Evolutionary conservation across 768 basidiomycete species (phyloP).

Genomic region (Amanita inopinata): DNA sequence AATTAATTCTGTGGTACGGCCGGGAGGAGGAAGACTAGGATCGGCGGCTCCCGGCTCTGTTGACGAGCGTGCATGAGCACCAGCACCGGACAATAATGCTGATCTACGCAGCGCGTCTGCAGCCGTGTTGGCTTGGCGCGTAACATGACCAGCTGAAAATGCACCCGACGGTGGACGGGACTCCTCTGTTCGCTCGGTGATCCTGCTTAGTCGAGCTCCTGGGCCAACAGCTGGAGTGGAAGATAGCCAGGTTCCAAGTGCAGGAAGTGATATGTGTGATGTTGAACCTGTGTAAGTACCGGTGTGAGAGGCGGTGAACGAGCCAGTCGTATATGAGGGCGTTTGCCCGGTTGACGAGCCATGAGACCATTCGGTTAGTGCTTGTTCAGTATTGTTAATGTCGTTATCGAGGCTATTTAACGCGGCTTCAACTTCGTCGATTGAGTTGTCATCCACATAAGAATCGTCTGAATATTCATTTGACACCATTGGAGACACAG

Average conservation of each 20-base stretch:
- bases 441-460: slow-evolving; percentile 46
- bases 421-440: slow-evolving; percentile 65
- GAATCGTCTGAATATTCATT: slow-evolving; percentile 25
- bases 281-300: slow-evolving; percentile 37
- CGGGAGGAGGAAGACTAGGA: slow-evolving; percentile 36
- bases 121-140: slow-evolving; percentile 30
- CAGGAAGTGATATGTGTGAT: slow-evolving; percentile 36
- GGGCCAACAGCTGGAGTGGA: slow-evolving; percentile 25
- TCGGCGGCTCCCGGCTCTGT: slow-evolving; percentile 49
- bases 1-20: slow-evolving; percentile 61
- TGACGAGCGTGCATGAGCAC: slow-evolving; percentile 44
- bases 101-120: slow-evolving; percentile 41
- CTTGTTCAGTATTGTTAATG: slow-evolving; percentile 53
- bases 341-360: slow-evolving; percentile 31
- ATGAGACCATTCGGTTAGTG: slow-evolving; percentile 58
- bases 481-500: slow-evolving; percentile 41
- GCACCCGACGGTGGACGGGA: slow-evolving; percentile 47
- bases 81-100: slow-evolving; percentile 25
- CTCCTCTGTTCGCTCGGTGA: slow-evolving; percentile 72
- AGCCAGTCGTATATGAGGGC: slow-evolving; percentile 28
- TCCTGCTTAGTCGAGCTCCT: slow-evolving; percentile 55
- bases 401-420: slow-evolving; percentile 62
- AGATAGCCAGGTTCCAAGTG: slow-evolving; percentile 26
- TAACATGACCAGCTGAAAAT: slow-evolving; percentile 21
- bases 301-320: slow-evolving; percentile 28